These are phyloP conservation scores for Phytopythium vexans DNA, from an alignment of 352 stramenopile species.

Conservation along the genomic window DNA sequence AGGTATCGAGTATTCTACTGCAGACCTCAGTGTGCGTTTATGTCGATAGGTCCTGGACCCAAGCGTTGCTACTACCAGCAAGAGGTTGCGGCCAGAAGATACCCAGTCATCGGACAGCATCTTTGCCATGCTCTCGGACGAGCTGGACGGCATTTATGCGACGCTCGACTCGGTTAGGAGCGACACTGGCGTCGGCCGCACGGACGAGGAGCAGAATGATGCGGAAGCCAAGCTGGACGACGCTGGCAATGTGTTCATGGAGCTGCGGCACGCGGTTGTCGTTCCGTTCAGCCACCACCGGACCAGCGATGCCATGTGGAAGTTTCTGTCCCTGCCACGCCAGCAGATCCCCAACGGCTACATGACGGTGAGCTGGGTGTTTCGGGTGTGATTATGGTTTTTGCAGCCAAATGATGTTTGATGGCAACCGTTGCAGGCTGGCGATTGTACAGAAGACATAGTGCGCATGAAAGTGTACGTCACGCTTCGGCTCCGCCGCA, in stretches of 20 bases:
- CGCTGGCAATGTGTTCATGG: conserved; percentile 10
- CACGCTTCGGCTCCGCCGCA: not conserved
- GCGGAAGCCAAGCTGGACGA: conserved; percentile 13
- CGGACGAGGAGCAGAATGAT: conserved; percentile 8
- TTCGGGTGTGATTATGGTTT: not conserved
- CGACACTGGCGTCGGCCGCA: conserved; percentile 1
- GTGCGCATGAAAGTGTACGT: not conserved
- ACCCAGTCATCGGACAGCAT: not conserved
- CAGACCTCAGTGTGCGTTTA: not conserved
- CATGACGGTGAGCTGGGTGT: conserved; percentile 17
- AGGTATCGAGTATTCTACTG: not conserved
- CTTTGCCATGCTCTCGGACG: conserved; percentile 5
- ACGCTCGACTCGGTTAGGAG: conserved; percentile 11
- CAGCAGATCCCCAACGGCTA: conserved; percentile 17
- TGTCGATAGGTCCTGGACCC: not conserved
- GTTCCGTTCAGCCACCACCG: conserved; percentile 13
- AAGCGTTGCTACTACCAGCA: not conserved
- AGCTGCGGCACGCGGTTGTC: conserved; percentile 12
- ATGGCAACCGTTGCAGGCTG: not conserved
- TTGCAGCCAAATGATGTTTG: not conserved
- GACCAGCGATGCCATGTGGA: conserved; percentile 11
- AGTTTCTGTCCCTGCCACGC: conserved; percentile 15
- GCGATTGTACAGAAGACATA: conserved; percentile 1
- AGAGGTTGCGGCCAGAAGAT: conserved; percentile 6
- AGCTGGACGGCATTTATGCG: conserved; percentile 6